Evolutionary conservation across 2,329 filamentous ascomycete species (phyloP).

Genomic region (Sporothrix pallida): DNA sequence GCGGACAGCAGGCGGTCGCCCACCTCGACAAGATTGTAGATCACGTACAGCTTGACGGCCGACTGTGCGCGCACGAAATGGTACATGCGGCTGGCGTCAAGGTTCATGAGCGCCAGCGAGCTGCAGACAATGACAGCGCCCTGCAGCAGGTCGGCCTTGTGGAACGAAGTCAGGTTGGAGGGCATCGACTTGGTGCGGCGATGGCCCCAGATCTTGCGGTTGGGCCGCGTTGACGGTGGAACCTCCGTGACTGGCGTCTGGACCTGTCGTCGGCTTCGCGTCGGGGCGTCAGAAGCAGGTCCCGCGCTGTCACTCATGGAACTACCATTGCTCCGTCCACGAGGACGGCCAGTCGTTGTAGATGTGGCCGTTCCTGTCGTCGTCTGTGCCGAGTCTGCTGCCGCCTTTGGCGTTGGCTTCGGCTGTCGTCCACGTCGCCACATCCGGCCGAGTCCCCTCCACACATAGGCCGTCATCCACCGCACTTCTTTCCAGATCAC

Average conservation of each 20-base stretch:
- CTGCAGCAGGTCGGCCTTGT: slow-evolving; percentile 95
- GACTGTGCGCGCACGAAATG: slow-evolving; percentile 96
- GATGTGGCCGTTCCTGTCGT: background rate
- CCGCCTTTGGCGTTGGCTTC: slow-evolving; percentile 44
- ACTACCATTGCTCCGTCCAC: slow-evolving; percentile 28
- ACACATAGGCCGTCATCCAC: slow-evolving; percentile 77
- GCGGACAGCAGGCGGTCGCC: slow-evolving; percentile 89
- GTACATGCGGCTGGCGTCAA: slow-evolving; percentile 97
- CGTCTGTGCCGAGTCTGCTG: background rate
- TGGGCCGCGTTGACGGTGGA: background rate
- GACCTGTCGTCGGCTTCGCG: background rate
- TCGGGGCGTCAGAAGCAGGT: background rate
- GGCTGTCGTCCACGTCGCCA: slow-evolving; percentile 67
- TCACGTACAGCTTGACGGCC: slow-evolving; percentile 97
- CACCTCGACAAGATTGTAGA: slow-evolving; percentile 96
- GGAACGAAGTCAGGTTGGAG: slow-evolving; percentile 81
- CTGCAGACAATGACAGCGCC: slow-evolving; percentile 86
- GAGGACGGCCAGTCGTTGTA: background rate
- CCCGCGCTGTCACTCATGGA: slow-evolving; percentile 20
- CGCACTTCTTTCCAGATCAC: slow-evolving; percentile 72
- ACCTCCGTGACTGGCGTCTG: background rate
- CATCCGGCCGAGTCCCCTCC: slow-evolving; percentile 77
- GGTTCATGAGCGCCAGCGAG: slow-evolving; percentile 81
- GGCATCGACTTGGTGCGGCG: slow-evolving; percentile 82
- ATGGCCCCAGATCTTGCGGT: slow-evolving; percentile 42